Evolutionary conservation across 345 rosid species (phyloP).

Genomic region (Gynandropsis gynandra): DNA sequence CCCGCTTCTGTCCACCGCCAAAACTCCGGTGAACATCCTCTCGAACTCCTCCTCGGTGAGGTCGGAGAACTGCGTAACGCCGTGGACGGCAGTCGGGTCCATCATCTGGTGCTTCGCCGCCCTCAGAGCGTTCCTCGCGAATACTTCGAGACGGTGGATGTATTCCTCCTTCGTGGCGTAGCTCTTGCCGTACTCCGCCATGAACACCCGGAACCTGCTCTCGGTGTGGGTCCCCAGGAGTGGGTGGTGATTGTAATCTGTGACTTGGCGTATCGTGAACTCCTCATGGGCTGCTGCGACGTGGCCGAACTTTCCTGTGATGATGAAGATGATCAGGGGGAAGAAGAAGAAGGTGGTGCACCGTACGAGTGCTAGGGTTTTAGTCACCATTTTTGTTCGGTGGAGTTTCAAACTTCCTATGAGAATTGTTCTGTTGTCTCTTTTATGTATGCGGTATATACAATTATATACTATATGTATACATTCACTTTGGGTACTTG

Average conservation of each 20-base stretch:
- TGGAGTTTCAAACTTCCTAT: not conserved
- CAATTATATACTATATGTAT: too few relatives aligned
- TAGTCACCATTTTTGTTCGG: conserved; percentile 23
- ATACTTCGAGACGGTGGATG: conserved; percentile 59
- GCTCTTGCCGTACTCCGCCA: conserved; percentile 45
- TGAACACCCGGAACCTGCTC: conserved; percentile 45
- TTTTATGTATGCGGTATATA: not conserved
- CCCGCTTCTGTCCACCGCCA: conserved; percentile 11
- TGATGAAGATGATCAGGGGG: conserved; percentile 8
- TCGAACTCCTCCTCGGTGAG: conserved; percentile 69
- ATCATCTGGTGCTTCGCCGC: conserved; percentile 75
- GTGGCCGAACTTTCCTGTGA: not conserved
- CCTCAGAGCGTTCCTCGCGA: conserved; percentile 53
- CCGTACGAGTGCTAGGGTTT: conserved; percentile 20
- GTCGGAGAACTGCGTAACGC: conserved; percentile 76
- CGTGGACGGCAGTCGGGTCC: conserved; percentile 73
- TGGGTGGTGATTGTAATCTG: conserved; percentile 19
- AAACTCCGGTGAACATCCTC: conserved; percentile 52
- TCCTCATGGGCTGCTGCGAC: conserved; percentile 21
- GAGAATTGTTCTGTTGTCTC: conserved; percentile 14
- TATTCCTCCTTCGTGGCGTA: conserved; percentile 61
- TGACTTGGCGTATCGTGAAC: conserved; percentile 42
- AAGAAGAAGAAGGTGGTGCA: conserved; percentile 14
- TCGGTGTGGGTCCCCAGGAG: conserved; percentile 40
- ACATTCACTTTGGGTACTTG: too few relatives aligned